Percentiles rank a stretch among this genome's conserved stretches.
These are phyloP conservation scores for Peronospora belbahrii DNA, from an alignment of 352 stramenopile species.

Conservation along the genomic window DNA sequence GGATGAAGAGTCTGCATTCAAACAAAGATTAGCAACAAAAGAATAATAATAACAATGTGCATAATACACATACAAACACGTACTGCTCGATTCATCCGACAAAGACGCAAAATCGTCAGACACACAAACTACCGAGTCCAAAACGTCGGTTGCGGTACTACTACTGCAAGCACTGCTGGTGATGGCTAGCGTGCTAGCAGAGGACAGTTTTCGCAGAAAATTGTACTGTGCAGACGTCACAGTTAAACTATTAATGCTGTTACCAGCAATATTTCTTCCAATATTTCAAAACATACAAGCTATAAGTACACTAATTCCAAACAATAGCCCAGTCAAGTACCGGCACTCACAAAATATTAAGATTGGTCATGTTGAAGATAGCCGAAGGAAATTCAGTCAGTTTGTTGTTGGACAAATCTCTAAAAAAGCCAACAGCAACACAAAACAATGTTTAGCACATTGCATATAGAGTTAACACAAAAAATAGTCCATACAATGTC, in stretches of 20 bases:
- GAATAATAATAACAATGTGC: not conserved
- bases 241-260: constrained; percentile 39
- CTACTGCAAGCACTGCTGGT: constrained; percentile 26
- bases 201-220: constrained; percentile 37
- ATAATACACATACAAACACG: not conserved
- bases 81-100: constrained; percentile 19
- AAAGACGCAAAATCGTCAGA: constrained; percentile 10
- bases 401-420: constrained; percentile 43
- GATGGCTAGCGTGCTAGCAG: constrained; percentile 39
- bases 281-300: not conserved
- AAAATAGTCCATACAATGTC: constrained; percentile 28
- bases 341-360: constrained; percentile 46
- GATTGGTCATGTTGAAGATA: constrained; percentile 67
- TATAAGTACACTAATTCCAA: not conserved
- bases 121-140: constrained; percentile 53
- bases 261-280: constrained; percentile 45
- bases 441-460: not conserved
- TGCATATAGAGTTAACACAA: not conserved
- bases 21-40: constrained; percentile 1
- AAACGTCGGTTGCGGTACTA: constrained; percentile 32
- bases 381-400: constrained; percentile 42
- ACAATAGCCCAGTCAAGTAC: not conserved
- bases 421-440: constrained; percentile 14
- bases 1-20: constrained; percentile 22
- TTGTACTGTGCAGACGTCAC: constrained; percentile 37